phyloP scores from a whole-genome alignment of 257 asterid species.

The Fraxinus anomala region DNA sequence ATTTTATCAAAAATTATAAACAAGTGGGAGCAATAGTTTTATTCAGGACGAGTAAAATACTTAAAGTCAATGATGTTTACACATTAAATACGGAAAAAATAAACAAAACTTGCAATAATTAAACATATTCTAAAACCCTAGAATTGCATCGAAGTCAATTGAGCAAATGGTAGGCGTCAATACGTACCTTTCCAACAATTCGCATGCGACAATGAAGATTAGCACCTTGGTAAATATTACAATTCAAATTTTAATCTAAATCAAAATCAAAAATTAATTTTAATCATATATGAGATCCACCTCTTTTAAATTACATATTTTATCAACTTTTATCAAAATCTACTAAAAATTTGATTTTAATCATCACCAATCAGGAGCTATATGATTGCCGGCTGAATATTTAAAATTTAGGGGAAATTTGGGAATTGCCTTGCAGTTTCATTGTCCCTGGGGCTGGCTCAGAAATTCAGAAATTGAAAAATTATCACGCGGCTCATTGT shows the following conservation, averaged over 20 bases:
- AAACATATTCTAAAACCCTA: neutral
- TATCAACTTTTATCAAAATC: too few relatives aligned
- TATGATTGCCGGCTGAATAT: neutral
- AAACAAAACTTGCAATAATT: neutral
- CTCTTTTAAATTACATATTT: too few relatives aligned
- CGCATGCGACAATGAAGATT: neutral
- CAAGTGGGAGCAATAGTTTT: slow-evolving; percentile 17
- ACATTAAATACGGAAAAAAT: neutral
- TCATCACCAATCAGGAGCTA: neutral
- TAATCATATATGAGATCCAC: too few relatives aligned
- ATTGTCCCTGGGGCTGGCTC: too few relatives aligned
- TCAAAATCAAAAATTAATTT: too few relatives aligned
- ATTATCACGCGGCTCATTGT: too few relatives aligned
- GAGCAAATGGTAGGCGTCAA: neutral
- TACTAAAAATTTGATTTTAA: too few relatives aligned
- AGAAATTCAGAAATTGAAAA: too few relatives aligned
- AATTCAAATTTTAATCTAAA: too few relatives aligned
- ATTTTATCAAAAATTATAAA: slow-evolving; percentile 6
- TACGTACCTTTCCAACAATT: neutral
- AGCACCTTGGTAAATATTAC: too few relatives aligned
- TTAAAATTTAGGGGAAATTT: too few relatives aligned
- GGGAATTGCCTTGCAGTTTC: too few relatives aligned
- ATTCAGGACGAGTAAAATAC: neutral
- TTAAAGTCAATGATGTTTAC: slow-evolving; percentile 26
- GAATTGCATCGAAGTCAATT: neutral